Base-by-base conservation (phyloP, 352 stramenopile genomes). In the Globisporangium irregulare region DNA sequence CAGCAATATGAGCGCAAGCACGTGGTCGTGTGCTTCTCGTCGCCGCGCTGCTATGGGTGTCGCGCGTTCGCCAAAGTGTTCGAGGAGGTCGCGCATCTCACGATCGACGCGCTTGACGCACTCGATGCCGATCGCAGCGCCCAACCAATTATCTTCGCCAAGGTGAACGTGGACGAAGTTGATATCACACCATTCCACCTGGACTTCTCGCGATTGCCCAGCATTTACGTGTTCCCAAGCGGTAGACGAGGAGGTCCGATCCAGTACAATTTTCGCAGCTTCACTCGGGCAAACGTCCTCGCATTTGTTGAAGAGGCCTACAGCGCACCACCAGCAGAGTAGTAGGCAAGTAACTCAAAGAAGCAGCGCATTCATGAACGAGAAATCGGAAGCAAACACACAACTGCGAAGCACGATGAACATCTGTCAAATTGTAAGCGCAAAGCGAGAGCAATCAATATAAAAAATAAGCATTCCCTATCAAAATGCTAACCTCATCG, bases 151-250 rank as follows among this genome's bases (percentile, higher is more conserved):
- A 29, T 67, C 20, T 73, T 75, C 56, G 70, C 56, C 0, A 51
- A 24, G 3, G 62, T 73, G 1, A 68, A 75, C 43, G 61, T 75
- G n/a, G 70, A 75, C 22, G 46, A 46, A n/a, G 61, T 75, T 29
- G 66, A 67, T n/a, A 51, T 70, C 15, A 22, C 54, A 14, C 25
- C 50, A 24, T n/a, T 71, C n/a, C 32, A 25, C 2, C 20, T 67
- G 4, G 18, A 61, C 34, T 38, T 70, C 32, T 46, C 54, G 14
- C 60, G n/a, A 1, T 32, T 74, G 9, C 58, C 69, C 24, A 63
- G 55, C 18, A 29, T 73, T 1, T 65, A 41, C 8, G 48, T 60
- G 7, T 73, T 70, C 46, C 68, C 62, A 29, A 64, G 62, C 5
- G 12, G 36, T 8, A 36, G 5, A 24, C 10, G 38, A 24, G 50